phyloP scores from a whole-genome alignment of 768 basidiomycete species.

The Gymnopilus junonius region DNA sequence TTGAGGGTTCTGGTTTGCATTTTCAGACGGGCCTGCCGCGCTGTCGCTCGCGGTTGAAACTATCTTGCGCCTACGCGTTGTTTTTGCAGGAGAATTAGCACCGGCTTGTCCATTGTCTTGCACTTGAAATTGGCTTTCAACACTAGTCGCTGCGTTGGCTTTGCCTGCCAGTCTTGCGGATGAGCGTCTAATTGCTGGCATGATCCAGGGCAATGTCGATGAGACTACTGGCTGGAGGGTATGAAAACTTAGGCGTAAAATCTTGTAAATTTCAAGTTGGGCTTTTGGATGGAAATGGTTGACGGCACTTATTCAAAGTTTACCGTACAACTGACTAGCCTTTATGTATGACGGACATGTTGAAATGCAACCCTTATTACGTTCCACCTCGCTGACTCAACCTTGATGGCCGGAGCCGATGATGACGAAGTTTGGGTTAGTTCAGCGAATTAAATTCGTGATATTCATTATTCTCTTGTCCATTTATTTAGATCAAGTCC shows the following conservation, averaged over 20 bases:
- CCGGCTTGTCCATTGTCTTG: slow-evolving; percentile 16
- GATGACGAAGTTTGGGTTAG: background rate
- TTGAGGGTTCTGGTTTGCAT: background rate
- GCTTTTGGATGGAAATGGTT: background rate
- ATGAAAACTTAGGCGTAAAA: slow-evolving; percentile 1
- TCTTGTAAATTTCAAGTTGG: background rate
- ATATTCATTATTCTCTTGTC: background rate
- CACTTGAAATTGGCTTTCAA: slow-evolving; percentile 18
- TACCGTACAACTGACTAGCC: background rate
- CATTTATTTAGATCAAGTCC: background rate
- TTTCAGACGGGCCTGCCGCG: background rate
- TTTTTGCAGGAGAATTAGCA: slow-evolving; percentile 1
- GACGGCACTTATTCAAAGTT: background rate
- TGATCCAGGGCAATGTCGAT: slow-evolving; percentile 18
- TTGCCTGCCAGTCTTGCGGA: slow-evolving; percentile 28
- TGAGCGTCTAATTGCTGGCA: slow-evolving; percentile 39
- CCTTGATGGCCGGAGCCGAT: background rate
- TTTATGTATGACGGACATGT: background rate
- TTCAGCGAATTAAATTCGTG: background rate
- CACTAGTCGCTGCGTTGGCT: slow-evolving; percentile 1
- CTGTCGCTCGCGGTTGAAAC: background rate
- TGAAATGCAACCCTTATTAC: background rate
- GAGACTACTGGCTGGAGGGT: background rate
- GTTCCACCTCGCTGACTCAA: background rate
- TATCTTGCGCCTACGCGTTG: slow-evolving; percentile 17